phyloP scores from a whole-genome alignment of 164 flowering plant genomes.

The Liriodendron chinense region DNA sequence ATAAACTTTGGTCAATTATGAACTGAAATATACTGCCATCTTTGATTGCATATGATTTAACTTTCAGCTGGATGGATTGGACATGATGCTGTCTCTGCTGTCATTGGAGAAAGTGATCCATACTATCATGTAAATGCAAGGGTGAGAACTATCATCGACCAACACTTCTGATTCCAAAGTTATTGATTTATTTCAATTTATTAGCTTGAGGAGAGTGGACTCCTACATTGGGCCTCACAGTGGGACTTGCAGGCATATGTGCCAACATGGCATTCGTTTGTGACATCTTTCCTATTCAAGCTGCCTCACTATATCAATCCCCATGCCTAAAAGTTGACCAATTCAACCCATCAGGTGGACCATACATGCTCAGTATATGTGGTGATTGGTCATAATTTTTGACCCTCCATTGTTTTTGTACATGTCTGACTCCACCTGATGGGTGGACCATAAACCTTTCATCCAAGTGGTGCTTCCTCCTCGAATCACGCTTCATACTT shows the following conservation, averaged over 20 bases:
- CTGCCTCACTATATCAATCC: not conserved
- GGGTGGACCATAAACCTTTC: too few relatives aligned
- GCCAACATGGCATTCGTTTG: not conserved
- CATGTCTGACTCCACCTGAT: too few relatives aligned
- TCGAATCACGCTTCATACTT: too few relatives aligned
- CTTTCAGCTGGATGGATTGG: slow-evolving; percentile 97
- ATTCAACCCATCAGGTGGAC: too few relatives aligned
- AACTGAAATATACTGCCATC: slow-evolving; percentile 1
- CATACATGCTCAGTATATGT: too few relatives aligned
- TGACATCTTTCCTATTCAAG: not conserved
- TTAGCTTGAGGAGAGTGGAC: not conserved
- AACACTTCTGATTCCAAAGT: slow-evolving; percentile 4
- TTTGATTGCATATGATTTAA: slow-evolving; percentile 6
- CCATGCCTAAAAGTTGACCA: too few relatives aligned
- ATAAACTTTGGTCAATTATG: slow-evolving; percentile 3
- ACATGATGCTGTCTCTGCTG: slow-evolving; percentile 73
- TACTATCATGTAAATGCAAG: slow-evolving; percentile 67
- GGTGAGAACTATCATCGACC: slow-evolving; percentile 46
- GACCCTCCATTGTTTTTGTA: too few relatives aligned
- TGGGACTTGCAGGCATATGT: not conserved
- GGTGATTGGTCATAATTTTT: too few relatives aligned
- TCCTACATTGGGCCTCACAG: not conserved
- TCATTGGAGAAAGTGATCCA: slow-evolving; percentile 90
- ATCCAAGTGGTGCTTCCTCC: too few relatives aligned
- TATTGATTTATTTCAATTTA: not conserved